Conservation (phyloP, 2,329 filamentous ascomycete species). For the Byssothecium circinans region DNA sequence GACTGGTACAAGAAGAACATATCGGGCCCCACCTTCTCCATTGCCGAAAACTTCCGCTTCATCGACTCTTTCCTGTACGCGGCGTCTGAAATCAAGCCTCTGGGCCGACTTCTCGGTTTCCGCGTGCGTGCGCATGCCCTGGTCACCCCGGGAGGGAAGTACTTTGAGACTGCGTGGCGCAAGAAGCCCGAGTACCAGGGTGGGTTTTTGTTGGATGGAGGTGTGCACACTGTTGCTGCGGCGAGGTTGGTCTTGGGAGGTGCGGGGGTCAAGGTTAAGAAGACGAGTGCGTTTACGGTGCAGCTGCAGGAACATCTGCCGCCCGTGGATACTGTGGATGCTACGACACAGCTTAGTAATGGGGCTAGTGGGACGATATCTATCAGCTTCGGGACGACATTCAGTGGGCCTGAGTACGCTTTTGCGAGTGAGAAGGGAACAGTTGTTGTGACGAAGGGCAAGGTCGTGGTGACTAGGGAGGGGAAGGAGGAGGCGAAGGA, state of each 20-base stretch:
- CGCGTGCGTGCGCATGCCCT: conserved; percentile 49
- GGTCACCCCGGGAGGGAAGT: conserved; percentile 56
- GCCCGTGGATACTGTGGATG: conserved; percentile 68
- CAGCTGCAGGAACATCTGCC: conserved; percentile 60
- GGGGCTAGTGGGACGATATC: conserved; percentile 61
- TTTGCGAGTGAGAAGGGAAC: conserved; percentile 62
- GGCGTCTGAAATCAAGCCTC: conserved; percentile 50
- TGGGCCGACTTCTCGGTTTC: conserved; percentile 61
- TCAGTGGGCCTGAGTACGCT: conserved; percentile 57
- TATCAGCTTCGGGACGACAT: conserved; percentile 60
- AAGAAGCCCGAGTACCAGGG: conserved; percentile 71
- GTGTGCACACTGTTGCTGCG: conserved; percentile 70
- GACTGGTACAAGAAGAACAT: conserved; percentile 50
- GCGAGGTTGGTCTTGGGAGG: conserved; percentile 60
- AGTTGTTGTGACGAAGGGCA: conserved; percentile 54
- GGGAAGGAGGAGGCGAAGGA: conserved; percentile 42
- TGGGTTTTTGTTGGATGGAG: conserved; percentile 74
- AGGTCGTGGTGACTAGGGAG: conserved; percentile 30
- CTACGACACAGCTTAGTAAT: conserved; percentile 56
- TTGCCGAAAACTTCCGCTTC: conserved; percentile 77
- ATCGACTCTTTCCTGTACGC: conserved; percentile 58
- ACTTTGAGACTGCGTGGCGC: conserved; percentile 63
- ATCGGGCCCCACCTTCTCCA: conserved; percentile 42
- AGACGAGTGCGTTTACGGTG: conserved; percentile 58
- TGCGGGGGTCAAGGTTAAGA: conserved; percentile 47